A percentile compares a stretch with the other conserved stretches of the same genome.
Conservation (phyloP, 1,139 yeast species). For the Sugiyamaella pinicola region DNA sequence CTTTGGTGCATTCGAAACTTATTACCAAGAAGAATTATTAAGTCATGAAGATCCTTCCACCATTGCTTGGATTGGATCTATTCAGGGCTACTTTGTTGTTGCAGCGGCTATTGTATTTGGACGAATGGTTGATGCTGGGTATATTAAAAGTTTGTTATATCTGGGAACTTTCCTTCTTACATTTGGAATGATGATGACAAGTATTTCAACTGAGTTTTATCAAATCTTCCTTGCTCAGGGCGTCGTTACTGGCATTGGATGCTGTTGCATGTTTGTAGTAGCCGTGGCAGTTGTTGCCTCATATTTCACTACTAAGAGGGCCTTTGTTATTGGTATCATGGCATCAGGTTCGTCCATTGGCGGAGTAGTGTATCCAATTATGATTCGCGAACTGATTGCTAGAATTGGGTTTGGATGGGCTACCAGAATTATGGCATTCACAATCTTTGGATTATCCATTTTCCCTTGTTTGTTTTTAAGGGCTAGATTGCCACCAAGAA, state of each 20-base stretch:
- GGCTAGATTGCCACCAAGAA: conserved; percentile 39
- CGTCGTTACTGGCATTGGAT: conserved; percentile 55
- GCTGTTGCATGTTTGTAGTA: conserved; percentile 45
- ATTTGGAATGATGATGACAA: conserved; percentile 56
- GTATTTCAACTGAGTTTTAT: conserved; percentile 51
- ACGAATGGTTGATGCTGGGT: conserved; percentile 45
- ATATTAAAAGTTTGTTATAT: conserved; percentile 32
- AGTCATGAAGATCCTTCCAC: conserved; percentile 40
- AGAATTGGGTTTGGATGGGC: conserved; percentile 43
- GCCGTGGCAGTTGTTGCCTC: conserved; percentile 43
- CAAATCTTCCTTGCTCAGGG: conserved; percentile 64
- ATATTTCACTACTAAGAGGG: conserved; percentile 56
- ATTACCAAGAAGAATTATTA: conserved; percentile 53
- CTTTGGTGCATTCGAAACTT: conserved; percentile 64
- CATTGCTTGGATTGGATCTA: conserved; percentile 37
- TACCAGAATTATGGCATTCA: conserved; percentile 38
- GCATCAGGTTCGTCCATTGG: conserved; percentile 49
- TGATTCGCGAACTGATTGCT: conserved; percentile 36
- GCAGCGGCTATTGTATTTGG: conserved; percentile 55
- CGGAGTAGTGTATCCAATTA: conserved; percentile 41
- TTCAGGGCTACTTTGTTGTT: conserved; percentile 44
- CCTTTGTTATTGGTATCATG: conserved; percentile 58
- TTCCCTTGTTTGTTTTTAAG: conserved; percentile 32
- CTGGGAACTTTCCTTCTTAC: conserved; percentile 49
- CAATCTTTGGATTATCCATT: conserved; percentile 30